phyloP scores from a whole-genome alignment of 768 basidiomycete genomes.

The Mycena sanguinolenta region DNA sequence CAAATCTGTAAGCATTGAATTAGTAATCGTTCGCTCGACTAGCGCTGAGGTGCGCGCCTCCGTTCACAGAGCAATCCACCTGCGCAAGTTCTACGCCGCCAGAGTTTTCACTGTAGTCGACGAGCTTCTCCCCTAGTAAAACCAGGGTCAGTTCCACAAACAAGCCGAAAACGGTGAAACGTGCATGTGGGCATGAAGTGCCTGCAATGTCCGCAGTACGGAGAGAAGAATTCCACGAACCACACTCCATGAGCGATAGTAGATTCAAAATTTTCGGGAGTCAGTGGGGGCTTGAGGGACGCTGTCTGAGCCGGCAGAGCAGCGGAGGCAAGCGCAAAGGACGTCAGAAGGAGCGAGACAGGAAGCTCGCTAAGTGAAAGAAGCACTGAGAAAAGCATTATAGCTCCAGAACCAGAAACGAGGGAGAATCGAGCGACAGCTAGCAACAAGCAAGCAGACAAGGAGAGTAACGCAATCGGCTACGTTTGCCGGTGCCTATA shows the following conservation, averaged over 20 bases:
- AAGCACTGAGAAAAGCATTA: constrained; percentile 11
- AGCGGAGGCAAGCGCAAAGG: constrained; percentile 33
- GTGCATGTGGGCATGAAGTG: constrained; percentile 83
- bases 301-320: constrained; percentile 38
- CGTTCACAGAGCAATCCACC: constrained; percentile 83
- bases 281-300: constrained; percentile 52
- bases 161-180: too few relatives aligned
- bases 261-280: constrained; percentile 69
- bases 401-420: not conserved
- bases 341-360: constrained; percentile 32
- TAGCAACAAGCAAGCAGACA: too few relatives aligned
- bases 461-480: too few relatives aligned
- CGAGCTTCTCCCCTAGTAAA: constrained; percentile 64
- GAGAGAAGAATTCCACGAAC: constrained; percentile 92
- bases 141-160: too few relatives aligned
- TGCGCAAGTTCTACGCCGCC: constrained; percentile 78
- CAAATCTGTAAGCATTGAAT: constrained; percentile 68
- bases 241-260: constrained; percentile 71
- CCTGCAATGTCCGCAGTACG: constrained; percentile 86
- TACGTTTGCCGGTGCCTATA: too few relatives aligned
- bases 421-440: too few relatives aligned
- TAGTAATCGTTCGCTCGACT: not conserved
- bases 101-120: constrained; percentile 59
- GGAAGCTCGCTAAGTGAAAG: constrained; percentile 34
- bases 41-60: constrained; percentile 65